Base-by-base conservation (phyloP, 257 asterid genomes). In the Salvia hispanica region DNA sequence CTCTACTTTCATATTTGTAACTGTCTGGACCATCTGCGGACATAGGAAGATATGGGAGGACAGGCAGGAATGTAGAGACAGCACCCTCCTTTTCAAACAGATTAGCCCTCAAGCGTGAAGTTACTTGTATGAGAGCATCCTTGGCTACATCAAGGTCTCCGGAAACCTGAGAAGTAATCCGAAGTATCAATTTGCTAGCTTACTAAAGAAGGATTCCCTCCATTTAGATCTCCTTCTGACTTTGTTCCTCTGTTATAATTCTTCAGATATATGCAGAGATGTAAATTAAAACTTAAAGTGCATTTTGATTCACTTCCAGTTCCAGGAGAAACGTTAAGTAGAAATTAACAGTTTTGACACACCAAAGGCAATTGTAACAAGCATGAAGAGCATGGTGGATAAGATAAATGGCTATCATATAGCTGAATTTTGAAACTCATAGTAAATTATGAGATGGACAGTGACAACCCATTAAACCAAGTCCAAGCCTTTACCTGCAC, bases 21-120 rank as follows among this genome's bases (percentile, higher is more conserved):
- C 74, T 75, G 51, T 92, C 96, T 57, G 95, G 18, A 70, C 78
- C 83, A 64, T 85, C 94, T 53, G 82, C 37, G 54, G 98, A 58
- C 92, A 89, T 73, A 2, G 95, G 97, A 67, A 92, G 77, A 79
- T 89, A 89, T 4, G 96, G 96, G 48, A 90, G 82, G 56, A 89
- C 95, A 33, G 97, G 95, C 69, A 89, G 65, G 80, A 83, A 83
- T 31, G 98, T 57, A 14, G 95, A 77, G 44, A 81, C 71, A 62
- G 91, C 83, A 50, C 97, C 95, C 88, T 92, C 98, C 79, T 85
- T 86, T 52, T 87, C 97, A 68, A 89, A 92, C 62, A 92, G 85
- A 77, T 92, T 89, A 45, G 95, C 98, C 77, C 98, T 86, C 87
- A 92, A 72, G 51, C 97, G 93, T 10, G 97, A 92, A 16, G 89